Percentiles rank a stretch among this genome's conserved stretches.
Evolutionary conservation across 1,284 basidiomycete species (phyloP).

Genomic region (Ustilago hordei): DNA sequence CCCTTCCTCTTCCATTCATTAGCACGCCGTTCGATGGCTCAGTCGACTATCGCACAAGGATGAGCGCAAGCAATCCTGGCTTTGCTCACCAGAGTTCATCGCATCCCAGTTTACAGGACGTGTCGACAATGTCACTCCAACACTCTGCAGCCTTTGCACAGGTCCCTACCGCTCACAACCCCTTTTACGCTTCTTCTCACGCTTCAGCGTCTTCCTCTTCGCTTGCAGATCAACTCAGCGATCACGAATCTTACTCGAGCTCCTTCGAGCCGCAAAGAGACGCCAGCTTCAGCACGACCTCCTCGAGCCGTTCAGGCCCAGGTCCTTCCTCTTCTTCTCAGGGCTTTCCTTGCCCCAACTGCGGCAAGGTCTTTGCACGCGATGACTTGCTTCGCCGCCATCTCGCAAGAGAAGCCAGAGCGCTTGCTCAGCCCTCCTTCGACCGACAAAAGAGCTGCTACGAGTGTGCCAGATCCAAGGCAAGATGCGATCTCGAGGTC

Average conservation of each 20-base stretch:
- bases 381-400: constrained; percentile 58
- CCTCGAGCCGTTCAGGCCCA: constrained; percentile 32
- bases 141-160: constrained; percentile 27
- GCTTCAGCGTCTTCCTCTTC: constrained; percentile 48
- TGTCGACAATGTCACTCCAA: constrained; percentile 30
- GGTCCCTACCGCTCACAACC: constrained; percentile 13
- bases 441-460: constrained; percentile 64
- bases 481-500: constrained; percentile 63
- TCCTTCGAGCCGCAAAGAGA: constrained; percentile 34
- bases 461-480: constrained; percentile 62
- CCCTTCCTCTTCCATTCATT: not conserved
- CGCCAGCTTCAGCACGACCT: constrained; percentile 21
- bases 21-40: constrained; percentile 2
- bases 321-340: constrained; percentile 46
- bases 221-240: constrained; percentile 43
- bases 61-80: constrained; percentile 33
- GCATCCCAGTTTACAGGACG: constrained; percentile 22
- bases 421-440: constrained; percentile 55
- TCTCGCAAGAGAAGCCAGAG: constrained; percentile 56
- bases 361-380: constrained; percentile 58
- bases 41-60: constrained; percentile 2
- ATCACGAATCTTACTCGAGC: constrained; percentile 48
- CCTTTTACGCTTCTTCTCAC: constrained; percentile 45
- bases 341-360: constrained; percentile 55
- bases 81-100: constrained; percentile 17